A percentile compares a stretch with the other conserved stretches of the same genome.
Evolutionary conservation across 2,329 filamentous ascomycete genomes (phyloP).

Genomic region (Huntiella abstrusa): DNA sequence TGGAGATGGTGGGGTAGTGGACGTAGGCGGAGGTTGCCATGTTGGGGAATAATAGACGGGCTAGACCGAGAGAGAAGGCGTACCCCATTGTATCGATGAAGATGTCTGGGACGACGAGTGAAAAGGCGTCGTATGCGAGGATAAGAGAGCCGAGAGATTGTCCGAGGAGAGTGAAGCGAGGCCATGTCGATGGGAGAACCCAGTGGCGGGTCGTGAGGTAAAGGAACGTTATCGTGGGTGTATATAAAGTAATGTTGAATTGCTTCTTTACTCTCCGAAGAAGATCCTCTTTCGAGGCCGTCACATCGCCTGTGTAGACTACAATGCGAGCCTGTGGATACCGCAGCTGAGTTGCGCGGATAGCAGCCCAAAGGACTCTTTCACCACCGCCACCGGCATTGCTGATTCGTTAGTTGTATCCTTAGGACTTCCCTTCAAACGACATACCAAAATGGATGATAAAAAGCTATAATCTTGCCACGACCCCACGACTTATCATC

Average conservation of each 20-base stretch:
- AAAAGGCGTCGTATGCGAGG: constrained; percentile 81
- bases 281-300: constrained; percentile 63
- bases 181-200: constrained; percentile 75
- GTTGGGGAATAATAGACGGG: constrained; percentile 58
- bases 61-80: constrained; percentile 70
- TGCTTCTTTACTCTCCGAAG: constrained; percentile 60
- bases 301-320: constrained; percentile 90
- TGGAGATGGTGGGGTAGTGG: constrained; percentile 95
- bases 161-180: constrained; percentile 80
- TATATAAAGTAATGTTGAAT: constrained; percentile 81
- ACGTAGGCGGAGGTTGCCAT: constrained; percentile 86
- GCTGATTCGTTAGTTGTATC: constrained; percentile 23
- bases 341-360: constrained; percentile 71
- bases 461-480: constrained; percentile 72
- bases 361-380: constrained; percentile 87
- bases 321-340: constrained; percentile 81
- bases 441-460: constrained; percentile 84
- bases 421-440: background rate
- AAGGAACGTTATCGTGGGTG: constrained; percentile 68
- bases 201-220: constrained; percentile 78
- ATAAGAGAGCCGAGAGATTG: constrained; percentile 79
- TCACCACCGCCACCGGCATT: constrained; percentile 95
- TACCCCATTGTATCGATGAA: constrained; percentile 99
- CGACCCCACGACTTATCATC: constrained; percentile 42
- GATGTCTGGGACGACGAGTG: constrained; percentile 76